phyloP scores from a whole-genome alignment of 208 protist genomes.

The Balamuthia mandrillaris region DNA sequence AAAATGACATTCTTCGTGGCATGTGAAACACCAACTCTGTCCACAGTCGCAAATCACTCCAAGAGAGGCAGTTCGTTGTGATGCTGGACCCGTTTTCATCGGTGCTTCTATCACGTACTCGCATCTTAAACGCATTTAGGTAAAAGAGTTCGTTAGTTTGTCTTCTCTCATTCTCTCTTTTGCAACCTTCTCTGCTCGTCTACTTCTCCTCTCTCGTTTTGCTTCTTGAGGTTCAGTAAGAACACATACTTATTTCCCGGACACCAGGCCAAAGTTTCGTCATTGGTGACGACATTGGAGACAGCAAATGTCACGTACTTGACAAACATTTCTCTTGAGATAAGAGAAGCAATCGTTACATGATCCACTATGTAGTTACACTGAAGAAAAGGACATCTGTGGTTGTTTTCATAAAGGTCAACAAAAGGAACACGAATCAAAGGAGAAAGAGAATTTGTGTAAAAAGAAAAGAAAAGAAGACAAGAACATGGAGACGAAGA shows the following conservation, averaged over 20 bases:
- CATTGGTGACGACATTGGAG: neutral
- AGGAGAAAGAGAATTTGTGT: too few species aligned
- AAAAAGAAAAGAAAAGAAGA: too few species aligned
- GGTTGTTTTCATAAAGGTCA: too few species aligned
- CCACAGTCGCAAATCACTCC: neutral
- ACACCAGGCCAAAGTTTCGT: neutral
- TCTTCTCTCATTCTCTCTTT: too few species aligned
- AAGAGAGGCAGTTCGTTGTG: neutral
- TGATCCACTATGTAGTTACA: neutral
- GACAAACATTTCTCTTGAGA: neutral
- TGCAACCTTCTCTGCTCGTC: too few species aligned
- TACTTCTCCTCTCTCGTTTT: too few species aligned
- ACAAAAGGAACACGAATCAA: too few species aligned
- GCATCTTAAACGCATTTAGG: neutral
- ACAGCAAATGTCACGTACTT: slow-evolving; percentile 10
- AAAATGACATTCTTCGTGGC: neutral
- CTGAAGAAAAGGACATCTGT: too few species aligned
- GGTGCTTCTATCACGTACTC: neutral
- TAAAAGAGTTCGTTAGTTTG: neutral
- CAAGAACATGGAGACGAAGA: too few species aligned
- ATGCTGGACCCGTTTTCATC: neutral
- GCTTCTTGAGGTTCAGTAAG: neutral
- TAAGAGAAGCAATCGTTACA: neutral
- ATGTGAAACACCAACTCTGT: neutral
- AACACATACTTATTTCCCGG: neutral